Evolutionary conservation across 345 rosid genomes (phyloP).

Genomic region (Viola odorata): DNA sequence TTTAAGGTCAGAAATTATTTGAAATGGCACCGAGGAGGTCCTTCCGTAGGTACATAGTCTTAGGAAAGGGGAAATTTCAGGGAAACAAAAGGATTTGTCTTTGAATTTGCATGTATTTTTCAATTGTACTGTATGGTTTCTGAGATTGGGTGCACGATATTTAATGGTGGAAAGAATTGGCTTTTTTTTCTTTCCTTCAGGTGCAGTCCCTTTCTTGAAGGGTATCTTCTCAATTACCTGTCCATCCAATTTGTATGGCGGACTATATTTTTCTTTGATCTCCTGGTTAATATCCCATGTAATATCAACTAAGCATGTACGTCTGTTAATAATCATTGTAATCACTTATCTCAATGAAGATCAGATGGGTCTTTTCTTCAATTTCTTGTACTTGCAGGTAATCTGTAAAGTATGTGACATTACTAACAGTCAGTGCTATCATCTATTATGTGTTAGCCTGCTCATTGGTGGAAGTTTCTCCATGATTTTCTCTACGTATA

Average conservation of each 20-base stretch:
- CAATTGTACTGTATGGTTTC: constrained; percentile 5
- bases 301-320: not conserved
- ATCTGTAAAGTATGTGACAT: too few relatives aligned
- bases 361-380: too few relatives aligned
- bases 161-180: not conserved
- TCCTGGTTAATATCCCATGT: constrained; percentile 7
- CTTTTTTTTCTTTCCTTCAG: constrained; percentile 1
- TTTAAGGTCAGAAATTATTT: constrained; percentile 20
- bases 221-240: constrained; percentile 1
- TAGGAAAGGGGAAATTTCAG: constrained; percentile 9
- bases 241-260: not conserved
- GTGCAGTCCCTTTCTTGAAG: constrained; percentile 2
- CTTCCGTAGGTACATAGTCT: constrained; percentile 13
- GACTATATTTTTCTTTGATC: constrained; percentile 7
- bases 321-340: too few relatives aligned
- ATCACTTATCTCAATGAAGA: too few relatives aligned
- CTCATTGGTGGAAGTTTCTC: too few relatives aligned
- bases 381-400: too few relatives aligned
- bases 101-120: constrained; percentile 7
- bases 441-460: too few relatives aligned
- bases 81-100: constrained; percentile 9
- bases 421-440: too few relatives aligned
- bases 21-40: not conserved
- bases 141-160: constrained; percentile 8
- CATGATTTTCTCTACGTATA: too few relatives aligned